These are phyloP conservation scores for Penicillium sp. DNA, from an alignment of 2,329 filamentous ascomycete species.

Conservation along the genomic window DNA sequence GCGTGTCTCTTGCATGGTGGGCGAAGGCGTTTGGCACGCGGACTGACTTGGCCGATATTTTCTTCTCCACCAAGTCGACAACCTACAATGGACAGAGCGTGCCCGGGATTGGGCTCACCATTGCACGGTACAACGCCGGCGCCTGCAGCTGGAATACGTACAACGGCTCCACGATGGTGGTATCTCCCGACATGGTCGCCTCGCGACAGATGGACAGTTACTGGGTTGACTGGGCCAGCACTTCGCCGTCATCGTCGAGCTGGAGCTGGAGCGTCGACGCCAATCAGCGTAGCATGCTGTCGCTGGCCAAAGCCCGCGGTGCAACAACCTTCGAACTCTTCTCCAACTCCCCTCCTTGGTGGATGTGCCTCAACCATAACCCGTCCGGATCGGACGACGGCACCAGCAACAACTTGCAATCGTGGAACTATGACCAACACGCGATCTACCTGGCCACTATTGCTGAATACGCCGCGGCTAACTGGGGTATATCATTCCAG, in stretches of 20 bases:
- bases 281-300: conserved; percentile 22
- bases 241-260: conserved; percentile 20
- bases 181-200: conserved; percentile 19
- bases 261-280: conserved; percentile 25
- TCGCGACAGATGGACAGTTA: conserved; percentile 22
- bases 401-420: conserved; percentile 19
- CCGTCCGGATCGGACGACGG: conserved; percentile 18
- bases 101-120: conserved; percentile 21
- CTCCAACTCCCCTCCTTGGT: conserved; percentile 25
- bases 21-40: conserved; percentile 20
- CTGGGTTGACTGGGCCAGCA: conserved; percentile 20
- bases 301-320: conserved; percentile 17
- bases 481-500: conserved; percentile 23
- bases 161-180: conserved; percentile 19
- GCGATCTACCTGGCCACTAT: conserved; percentile 23
- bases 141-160: conserved; percentile 22
- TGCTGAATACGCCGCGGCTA: conserved; percentile 17
- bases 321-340: conserved; percentile 24
- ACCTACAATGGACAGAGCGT: conserved; percentile 13
- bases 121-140: conserved; percentile 24
- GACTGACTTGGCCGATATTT: conserved; percentile 19
- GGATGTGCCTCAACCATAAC: conserved; percentile 23
- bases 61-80: conserved; percentile 18
- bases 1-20: conserved; percentile 24
- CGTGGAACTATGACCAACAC: conserved; percentile 23